Evolutionary conservation across 352 stramenopile species (phyloP).

Genomic region (Aphanomyces euteiches): DNA sequence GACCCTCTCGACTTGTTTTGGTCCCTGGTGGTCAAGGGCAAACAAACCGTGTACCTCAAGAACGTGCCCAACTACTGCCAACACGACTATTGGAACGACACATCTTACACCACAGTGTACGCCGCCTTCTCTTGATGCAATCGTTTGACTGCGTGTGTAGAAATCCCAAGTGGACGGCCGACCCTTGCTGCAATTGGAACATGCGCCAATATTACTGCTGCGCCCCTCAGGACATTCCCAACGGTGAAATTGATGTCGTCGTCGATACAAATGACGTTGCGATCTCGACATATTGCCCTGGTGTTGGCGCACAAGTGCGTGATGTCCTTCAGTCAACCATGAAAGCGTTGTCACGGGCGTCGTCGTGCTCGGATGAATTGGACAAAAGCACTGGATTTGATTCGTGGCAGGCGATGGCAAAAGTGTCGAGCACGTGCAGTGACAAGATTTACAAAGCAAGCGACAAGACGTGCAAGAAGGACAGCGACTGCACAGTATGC

Average conservation of each 20-base stretch:
- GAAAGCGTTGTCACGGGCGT: not conserved
- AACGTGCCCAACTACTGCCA: slow-evolving; percentile 23
- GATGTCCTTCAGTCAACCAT: slow-evolving; percentile 11
- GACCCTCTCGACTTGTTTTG: slow-evolving; percentile 3
- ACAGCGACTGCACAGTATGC: slow-evolving; percentile 20
- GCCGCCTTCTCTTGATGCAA: not conserved
- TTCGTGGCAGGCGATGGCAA: slow-evolving; percentile 11
- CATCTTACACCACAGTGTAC: slow-evolving; percentile 17
- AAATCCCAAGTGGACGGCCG: slow-evolving; percentile 9
- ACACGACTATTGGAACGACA: not conserved
- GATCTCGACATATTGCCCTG: slow-evolving; percentile 9
- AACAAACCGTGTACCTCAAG: not conserved
- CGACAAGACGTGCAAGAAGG: not conserved
- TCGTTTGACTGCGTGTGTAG: not conserved
- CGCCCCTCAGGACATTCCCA: slow-evolving; percentile 5
- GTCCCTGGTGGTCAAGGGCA: slow-evolving; percentile 1
- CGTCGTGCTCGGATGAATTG: not conserved
- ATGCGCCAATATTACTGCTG: slow-evolving; percentile 1
- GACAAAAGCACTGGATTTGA: not conserved
- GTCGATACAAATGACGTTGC: not conserved
- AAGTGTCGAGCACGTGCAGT: not conserved
- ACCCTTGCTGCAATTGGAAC: slow-evolving; percentile 19
- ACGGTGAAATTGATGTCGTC: slow-evolving; percentile 16
- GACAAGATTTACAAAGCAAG: not conserved
- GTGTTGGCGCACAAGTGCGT: not conserved